A percentile compares a stretch with the other conserved stretches of the same genome.
Evolutionary conservation across 768 basidiomycete species (phyloP).

Genomic region (Boletus pseudopeckii): DNA sequence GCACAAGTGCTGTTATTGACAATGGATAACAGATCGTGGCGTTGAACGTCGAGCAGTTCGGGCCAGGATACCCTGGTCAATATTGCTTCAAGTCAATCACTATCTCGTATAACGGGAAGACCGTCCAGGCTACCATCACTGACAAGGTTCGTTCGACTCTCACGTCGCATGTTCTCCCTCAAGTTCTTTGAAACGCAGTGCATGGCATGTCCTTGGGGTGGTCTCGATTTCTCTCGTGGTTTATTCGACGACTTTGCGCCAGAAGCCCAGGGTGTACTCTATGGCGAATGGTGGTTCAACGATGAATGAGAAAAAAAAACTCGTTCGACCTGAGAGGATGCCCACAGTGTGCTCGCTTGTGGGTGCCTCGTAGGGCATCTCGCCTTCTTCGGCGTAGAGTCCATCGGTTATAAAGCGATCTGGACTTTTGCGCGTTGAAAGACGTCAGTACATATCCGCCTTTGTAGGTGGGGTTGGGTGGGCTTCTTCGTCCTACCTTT

Average conservation of each 20-base stretch:
- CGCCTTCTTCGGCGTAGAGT: too few relatives aligned
- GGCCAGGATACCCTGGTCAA: slow-evolving; percentile 56
- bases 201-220: slow-evolving; percentile 60
- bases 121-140: slow-evolving; percentile 49
- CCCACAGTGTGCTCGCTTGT: background rate
- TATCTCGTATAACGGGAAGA: slow-evolving; percentile 55
- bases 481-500: background rate
- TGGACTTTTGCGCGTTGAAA: background rate
- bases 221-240: slow-evolving; percentile 65
- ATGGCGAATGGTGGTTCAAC: slow-evolving; percentile 56
- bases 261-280: slow-evolving; percentile 48
- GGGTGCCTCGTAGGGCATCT: background rate
- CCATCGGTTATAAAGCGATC: background rate
- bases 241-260: slow-evolving; percentile 59
- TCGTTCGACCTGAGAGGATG: background rate
- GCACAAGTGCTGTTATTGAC: background rate
- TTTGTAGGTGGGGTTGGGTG: background rate
- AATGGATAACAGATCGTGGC: slow-evolving; percentile 23
- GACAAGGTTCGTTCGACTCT: slow-evolving; percentile 48
- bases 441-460: background rate
- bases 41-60: slow-evolving; percentile 43
- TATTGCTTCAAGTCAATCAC: slow-evolving; percentile 63
- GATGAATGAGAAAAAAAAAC: slow-evolving; percentile 24
- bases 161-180: background rate
- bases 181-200: slow-evolving; percentile 40